Evolutionary conservation across 352 stramenopile species (phyloP).

Genomic region (Phytophthora tubulina): DNA sequence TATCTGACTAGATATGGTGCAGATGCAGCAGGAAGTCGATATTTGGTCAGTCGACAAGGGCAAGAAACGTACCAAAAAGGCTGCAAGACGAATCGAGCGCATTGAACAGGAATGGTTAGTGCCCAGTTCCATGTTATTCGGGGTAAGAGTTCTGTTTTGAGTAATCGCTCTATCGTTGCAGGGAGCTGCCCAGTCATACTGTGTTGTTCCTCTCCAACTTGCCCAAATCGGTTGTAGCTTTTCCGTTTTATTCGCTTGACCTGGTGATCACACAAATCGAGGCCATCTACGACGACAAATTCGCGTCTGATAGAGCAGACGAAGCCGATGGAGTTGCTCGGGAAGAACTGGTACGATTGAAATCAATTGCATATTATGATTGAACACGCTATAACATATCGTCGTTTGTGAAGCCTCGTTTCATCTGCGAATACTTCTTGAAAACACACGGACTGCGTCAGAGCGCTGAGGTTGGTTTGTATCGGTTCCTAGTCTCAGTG

Average conservation of each 20-base stretch:
- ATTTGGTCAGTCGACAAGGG: constrained; percentile 65
- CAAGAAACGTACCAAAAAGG: constrained; percentile 63
- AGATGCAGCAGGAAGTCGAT: constrained; percentile 54
- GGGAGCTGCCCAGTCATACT: constrained; percentile 60
- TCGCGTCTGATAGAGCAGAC: constrained; percentile 64
- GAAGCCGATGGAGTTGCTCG: constrained; percentile 67
- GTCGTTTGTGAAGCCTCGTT: constrained; percentile 51
- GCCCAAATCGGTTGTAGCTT: constrained; percentile 74
- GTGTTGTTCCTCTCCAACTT: constrained; percentile 78
- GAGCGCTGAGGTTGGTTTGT: constrained; percentile 71
- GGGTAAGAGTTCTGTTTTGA: background rate
- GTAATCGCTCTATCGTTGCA: constrained; percentile 12
- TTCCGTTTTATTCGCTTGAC: constrained; percentile 67
- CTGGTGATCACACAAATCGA: constrained; percentile 70
- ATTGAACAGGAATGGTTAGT: constrained; percentile 67
- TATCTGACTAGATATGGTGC: background rate
- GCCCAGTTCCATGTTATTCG: background rate
- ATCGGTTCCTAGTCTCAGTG: constrained; percentile 76
- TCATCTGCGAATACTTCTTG: constrained; percentile 80
- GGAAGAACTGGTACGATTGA: constrained; percentile 53
- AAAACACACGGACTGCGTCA: constrained; percentile 73
- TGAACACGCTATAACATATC: background rate
- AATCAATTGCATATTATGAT: background rate
- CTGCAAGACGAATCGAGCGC: constrained; percentile 43
- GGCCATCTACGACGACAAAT: constrained; percentile 84